These are phyloP conservation scores for Melaleuca quinquenervia DNA, from an alignment of 345 rosid species.

Conservation along the genomic window DNA sequence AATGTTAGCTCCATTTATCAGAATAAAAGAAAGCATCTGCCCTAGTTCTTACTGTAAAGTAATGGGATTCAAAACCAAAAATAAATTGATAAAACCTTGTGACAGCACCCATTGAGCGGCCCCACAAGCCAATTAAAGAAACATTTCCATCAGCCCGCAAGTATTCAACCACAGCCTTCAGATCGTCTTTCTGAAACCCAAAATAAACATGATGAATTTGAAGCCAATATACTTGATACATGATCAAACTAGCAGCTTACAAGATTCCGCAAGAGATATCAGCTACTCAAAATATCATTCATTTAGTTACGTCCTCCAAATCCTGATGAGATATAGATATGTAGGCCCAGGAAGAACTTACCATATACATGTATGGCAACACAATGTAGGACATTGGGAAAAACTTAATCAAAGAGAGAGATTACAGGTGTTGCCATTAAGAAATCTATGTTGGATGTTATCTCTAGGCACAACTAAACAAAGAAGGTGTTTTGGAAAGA, in stretches of 20 bases:
- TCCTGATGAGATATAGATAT: neutral
- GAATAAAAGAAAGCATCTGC: neutral
- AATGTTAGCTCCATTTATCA: neutral
- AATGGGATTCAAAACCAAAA: neutral
- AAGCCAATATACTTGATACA: neutral
- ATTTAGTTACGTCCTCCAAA: neutral
- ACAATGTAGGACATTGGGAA: neutral
- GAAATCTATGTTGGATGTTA: neutral
- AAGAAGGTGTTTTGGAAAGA: neutral
- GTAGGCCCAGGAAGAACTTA: neutral
- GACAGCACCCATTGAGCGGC: slow-evolving; percentile 49
- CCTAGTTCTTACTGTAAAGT: neutral
- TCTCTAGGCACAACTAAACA: neutral
- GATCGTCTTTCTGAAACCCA: slow-evolving; percentile 30
- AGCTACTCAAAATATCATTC: neutral
- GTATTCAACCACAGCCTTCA: slow-evolving; percentile 32
- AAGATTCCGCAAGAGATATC: neutral
- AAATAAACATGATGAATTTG: neutral
- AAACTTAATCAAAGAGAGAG: neutral
- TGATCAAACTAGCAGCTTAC: neutral
- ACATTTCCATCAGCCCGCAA: slow-evolving; percentile 30
- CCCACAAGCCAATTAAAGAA: slow-evolving; percentile 41
- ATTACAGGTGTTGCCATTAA: neutral
- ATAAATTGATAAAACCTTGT: slow-evolving; percentile 18
- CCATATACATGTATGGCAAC: neutral